These are phyloP conservation scores for Protomyces macrosporus DNA, from an alignment of 1,139 yeast genomes.

Conservation along the genomic window DNA sequence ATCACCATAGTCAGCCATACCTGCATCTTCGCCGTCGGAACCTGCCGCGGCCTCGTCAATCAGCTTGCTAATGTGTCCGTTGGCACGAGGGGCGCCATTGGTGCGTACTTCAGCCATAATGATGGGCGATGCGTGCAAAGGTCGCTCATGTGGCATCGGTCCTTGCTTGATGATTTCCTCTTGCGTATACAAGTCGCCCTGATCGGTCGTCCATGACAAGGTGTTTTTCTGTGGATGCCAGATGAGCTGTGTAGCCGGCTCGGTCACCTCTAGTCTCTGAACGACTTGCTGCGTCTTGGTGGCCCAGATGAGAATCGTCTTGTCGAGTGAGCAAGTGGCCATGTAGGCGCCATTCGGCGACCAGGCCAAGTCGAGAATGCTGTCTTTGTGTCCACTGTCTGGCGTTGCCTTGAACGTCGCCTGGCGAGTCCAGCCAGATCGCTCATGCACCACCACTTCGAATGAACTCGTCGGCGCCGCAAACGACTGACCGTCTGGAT, in stretches of 20 bases:
- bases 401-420: slow-evolving; percentile 18
- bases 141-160: slow-evolving; percentile 27
- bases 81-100: slow-evolving; percentile 30
- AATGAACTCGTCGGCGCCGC: slow-evolving; percentile 51
- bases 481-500: slow-evolving; percentile 57
- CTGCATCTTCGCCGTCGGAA: not conserved
- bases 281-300: slow-evolving; percentile 32
- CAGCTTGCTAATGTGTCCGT: slow-evolving; percentile 36
- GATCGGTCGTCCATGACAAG: slow-evolving; percentile 37
- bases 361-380: slow-evolving; percentile 52
- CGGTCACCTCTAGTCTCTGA: slow-evolving; percentile 30
- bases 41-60: slow-evolving; percentile 31
- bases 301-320: slow-evolving; percentile 56
- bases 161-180: slow-evolving; percentile 29
- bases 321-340: slow-evolving; percentile 50
- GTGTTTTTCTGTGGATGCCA: slow-evolving; percentile 42
- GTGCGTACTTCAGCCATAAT: slow-evolving; percentile 34
- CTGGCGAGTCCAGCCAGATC: slow-evolving; percentile 31
- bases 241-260: slow-evolving; percentile 29
- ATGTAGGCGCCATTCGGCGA: slow-evolving; percentile 57
- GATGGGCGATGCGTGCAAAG: slow-evolving; percentile 30
- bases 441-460: slow-evolving; percentile 39
- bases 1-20: slow-evolving; percentile 33
- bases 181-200: slow-evolving; percentile 38
- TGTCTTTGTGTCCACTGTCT: slow-evolving; percentile 38